Conservation (phyloP, 192 early-diverging fungal species). For the Allomyces javanicus region DNA sequence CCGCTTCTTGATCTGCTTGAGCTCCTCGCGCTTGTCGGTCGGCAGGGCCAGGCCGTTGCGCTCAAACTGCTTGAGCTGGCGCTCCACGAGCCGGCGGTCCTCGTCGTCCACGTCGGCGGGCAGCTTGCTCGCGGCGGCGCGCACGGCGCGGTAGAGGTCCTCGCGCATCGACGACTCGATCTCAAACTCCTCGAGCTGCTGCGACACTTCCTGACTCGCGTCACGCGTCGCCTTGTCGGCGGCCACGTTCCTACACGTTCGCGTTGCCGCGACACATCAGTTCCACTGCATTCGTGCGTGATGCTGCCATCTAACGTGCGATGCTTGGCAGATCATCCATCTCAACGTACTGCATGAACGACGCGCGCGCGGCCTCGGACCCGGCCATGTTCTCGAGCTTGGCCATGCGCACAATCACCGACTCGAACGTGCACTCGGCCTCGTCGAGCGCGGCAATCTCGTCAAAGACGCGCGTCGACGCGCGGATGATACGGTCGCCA, state of each 20-base stretch:
- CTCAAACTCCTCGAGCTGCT: conserved; percentile 6
- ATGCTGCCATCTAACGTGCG: too few relatives aligned
- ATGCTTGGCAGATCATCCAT: too few relatives aligned
- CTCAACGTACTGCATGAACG: too few relatives aligned
- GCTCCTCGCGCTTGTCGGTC: conserved; percentile 31
- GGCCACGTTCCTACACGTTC: not conserved
- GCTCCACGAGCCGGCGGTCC: conserved; percentile 46
- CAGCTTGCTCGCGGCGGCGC: conserved; percentile 7
- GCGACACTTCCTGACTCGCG: not conserved
- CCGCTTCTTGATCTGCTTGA: conserved; percentile 43
- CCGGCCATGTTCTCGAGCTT: conserved; percentile 10
- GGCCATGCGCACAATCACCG: conserved; percentile 15
- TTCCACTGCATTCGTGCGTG: too few relatives aligned
- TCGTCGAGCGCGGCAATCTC: conserved; percentile 10
- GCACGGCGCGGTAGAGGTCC: conserved; percentile 13
- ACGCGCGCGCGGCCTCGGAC: too few relatives aligned
- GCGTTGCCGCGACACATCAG: too few relatives aligned
- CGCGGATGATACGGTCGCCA: not conserved
- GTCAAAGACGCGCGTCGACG: conserved; percentile 6
- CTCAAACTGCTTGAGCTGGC: conserved; percentile 40
- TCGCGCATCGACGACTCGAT: conserved; percentile 16
- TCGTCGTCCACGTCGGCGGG: conserved; percentile 24
- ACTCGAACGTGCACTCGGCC: conserved; percentile 17
- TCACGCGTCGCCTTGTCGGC: not conserved
- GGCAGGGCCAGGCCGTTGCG: conserved; percentile 51